Percentiles rank a stretch among this genome's conserved stretches.
phyloP scores from a whole-genome alignment of 2,329 filamentous ascomycete species.

The Fusarium dimerum region DNA sequence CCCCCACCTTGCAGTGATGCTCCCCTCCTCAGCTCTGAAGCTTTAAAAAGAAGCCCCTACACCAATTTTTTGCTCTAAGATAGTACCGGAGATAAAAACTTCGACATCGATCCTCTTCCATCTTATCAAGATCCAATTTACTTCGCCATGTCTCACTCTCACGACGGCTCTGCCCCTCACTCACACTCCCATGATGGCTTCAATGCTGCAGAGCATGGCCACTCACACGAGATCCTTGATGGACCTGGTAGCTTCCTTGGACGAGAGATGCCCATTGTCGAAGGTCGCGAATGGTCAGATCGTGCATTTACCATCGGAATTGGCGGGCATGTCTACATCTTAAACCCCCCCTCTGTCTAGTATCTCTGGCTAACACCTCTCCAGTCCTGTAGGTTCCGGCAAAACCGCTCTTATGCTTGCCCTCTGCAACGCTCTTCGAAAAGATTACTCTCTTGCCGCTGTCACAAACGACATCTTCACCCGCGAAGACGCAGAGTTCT shows the following conservation, averaged over 20 bases:
- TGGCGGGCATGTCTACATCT: slow-evolving; percentile 68
- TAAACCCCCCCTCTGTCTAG: neutral
- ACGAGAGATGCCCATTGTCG: slow-evolving; percentile 90
- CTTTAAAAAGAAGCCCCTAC: too few relatives aligned
- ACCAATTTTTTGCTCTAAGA: too few relatives aligned
- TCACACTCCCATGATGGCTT: slow-evolving; percentile 56
- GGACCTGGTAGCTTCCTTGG: slow-evolving; percentile 88
- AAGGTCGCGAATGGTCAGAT: slow-evolving; percentile 84
- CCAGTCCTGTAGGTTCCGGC: slow-evolving; percentile 89
- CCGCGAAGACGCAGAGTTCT: slow-evolving; percentile 95
- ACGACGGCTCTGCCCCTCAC: slow-evolving; percentile 57
- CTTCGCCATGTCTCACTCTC: slow-evolving; percentile 44
- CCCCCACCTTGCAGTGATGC: too few relatives aligned
- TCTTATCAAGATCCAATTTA: neutral
- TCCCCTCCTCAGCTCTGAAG: too few relatives aligned
- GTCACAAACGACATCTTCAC: slow-evolving; percentile 99
- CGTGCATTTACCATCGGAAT: slow-evolving; percentile 97
- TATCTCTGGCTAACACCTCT: neutral
- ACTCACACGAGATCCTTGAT: slow-evolving; percentile 93
- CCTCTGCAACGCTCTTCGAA: slow-evolving; percentile 81
- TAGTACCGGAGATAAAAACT: too few relatives aligned
- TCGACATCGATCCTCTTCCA: neutral
- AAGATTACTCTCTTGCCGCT: slow-evolving; percentile 82
- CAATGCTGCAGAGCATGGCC: slow-evolving; percentile 75
- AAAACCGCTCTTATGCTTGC: slow-evolving; percentile 97